phyloP scores from a whole-genome alignment of 2,329 filamentous ascomycete genomes.

The Xylariaceae sp. region DNA sequence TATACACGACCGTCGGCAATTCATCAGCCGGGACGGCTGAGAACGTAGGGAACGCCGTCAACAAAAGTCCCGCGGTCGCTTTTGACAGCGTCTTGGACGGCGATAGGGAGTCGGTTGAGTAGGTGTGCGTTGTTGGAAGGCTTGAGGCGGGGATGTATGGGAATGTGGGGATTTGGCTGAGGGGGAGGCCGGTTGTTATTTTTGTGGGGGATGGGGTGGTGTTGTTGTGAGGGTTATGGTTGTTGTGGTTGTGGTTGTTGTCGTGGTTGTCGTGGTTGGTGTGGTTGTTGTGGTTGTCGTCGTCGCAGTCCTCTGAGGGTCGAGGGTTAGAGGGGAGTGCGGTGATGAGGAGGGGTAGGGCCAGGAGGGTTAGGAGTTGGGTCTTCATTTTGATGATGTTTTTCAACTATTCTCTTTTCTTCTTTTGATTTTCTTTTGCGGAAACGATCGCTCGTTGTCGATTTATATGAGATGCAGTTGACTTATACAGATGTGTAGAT shows the following conservation, averaged over 20 bases:
- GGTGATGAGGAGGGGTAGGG: conserved; percentile 8
- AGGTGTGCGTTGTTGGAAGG: not conserved
- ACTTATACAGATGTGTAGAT: not conserved
- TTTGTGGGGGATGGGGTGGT: no score
- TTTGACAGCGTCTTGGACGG: not conserved
- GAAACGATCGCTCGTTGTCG: conserved; percentile 2
- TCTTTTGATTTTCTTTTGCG: not conserved
- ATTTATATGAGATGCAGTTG: not conserved
- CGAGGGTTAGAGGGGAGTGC: conserved; percentile 5
- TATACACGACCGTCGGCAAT: conserved; percentile 3
- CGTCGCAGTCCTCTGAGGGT: conserved; percentile 5
- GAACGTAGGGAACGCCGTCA: conserved; percentile 9
- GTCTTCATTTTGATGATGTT: conserved; percentile 6
- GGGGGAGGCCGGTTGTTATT: conserved; percentile 6
- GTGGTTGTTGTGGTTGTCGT: conserved; percentile 1
- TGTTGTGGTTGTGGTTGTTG: not conserved
- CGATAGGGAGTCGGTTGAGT: conserved; percentile 1
- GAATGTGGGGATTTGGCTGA: conserved; percentile 4
- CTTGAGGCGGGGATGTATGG: conserved; percentile 1
- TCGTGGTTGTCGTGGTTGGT: not conserved
- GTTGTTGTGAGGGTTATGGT: not conserved
- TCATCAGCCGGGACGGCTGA: conserved; percentile 6
- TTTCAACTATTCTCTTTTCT: not conserved
- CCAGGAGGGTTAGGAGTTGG: conserved; percentile 13
- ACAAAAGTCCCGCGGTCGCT: conserved; percentile 6